These are phyloP conservation scores for Pyrenopolyporus hunteri DNA, from an alignment of 495 filamentous ascomycete species.

Conservation along the genomic window DNA sequence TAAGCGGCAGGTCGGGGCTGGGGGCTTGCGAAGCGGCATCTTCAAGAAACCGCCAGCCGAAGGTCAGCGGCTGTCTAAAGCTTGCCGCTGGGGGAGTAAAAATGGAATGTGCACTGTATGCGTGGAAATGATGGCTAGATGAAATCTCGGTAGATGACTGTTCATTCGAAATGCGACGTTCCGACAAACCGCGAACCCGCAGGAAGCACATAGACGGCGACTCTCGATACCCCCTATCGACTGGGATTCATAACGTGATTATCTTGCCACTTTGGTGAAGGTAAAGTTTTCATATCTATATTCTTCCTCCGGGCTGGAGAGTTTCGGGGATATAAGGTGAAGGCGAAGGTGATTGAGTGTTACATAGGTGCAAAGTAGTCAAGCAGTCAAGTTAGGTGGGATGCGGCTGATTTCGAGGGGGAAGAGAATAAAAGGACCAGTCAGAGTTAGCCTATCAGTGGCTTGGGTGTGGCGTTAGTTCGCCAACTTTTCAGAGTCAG, in stretches of 20 bases:
- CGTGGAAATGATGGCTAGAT: not conserved
- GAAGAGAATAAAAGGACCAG: too few species aligned
- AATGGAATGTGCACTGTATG: constrained; percentile 12
- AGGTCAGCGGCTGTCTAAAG: constrained; percentile 19
- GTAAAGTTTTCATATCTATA: not conserved
- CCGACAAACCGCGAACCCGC: constrained; percentile 1
- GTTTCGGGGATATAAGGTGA: too few species aligned
- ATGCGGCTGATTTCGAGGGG: constrained; percentile 26
- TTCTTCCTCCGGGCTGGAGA: too few species aligned
- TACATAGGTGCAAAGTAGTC: not conserved
- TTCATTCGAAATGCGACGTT: not conserved
- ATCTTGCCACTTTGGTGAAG: constrained; percentile 11
- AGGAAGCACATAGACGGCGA: not conserved
- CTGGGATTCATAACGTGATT: constrained; percentile 20
- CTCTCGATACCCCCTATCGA: not conserved
- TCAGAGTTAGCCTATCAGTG: too few species aligned
- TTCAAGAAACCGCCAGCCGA: constrained; percentile 34
- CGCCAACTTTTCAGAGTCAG: not conserved
- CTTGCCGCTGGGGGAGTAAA: constrained; percentile 11
- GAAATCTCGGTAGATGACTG: not conserved
- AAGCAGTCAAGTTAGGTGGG: not conserved
- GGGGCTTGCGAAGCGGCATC: constrained; percentile 29
- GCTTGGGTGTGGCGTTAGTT: not conserved
- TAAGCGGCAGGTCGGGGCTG: constrained; percentile 28
- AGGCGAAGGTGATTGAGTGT: not conserved